These are phyloP conservation scores for Cyberlindnera mrakii DNA, from an alignment of 805 yeast genomes.

Conservation along the genomic window DNA sequence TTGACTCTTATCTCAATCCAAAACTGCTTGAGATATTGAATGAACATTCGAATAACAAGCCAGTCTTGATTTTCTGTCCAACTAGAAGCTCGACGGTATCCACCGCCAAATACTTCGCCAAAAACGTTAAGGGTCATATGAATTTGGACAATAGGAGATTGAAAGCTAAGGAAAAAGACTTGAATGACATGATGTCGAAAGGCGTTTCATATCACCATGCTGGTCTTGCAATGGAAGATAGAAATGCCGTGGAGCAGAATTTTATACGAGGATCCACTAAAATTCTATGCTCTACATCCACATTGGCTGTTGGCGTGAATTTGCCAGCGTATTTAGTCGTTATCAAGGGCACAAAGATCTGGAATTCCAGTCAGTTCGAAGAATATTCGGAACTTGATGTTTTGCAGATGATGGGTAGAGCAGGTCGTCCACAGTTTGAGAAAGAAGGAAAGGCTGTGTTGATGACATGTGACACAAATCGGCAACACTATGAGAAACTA, in stretches of 20 bases:
- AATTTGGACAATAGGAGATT: neutral
- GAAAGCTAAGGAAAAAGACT: constrained; percentile 23
- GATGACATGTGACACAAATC: constrained; percentile 34
- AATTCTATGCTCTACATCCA: constrained; percentile 51
- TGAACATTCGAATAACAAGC: constrained; percentile 33
- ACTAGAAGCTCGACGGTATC: constrained; percentile 42
- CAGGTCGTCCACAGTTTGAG: constrained; percentile 58
- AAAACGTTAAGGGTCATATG: constrained; percentile 8
- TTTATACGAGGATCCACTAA: constrained; percentile 38
- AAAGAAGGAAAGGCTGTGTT: constrained; percentile 41
- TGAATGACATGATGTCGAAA: constrained; percentile 16
- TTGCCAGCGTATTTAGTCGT: constrained; percentile 56
- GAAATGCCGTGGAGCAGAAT: constrained; percentile 37
- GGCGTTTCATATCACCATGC: constrained; percentile 58
- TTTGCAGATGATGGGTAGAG: constrained; percentile 61
- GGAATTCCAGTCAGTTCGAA: constrained; percentile 40
- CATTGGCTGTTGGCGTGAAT: constrained; percentile 56
- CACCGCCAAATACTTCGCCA: constrained; percentile 37
- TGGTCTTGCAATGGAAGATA: constrained; percentile 43
- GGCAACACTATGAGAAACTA: constrained; percentile 34
- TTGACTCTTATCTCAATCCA: constrained; percentile 37
- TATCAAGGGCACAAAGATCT: constrained; percentile 58
- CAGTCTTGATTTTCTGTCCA: constrained; percentile 47
- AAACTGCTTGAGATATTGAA: constrained; percentile 36
- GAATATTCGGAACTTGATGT: constrained; percentile 53